These are phyloP conservation scores for Elymus sibiricus DNA, from an alignment of 176 grass and related monocot species.

Conservation along the genomic window DNA sequence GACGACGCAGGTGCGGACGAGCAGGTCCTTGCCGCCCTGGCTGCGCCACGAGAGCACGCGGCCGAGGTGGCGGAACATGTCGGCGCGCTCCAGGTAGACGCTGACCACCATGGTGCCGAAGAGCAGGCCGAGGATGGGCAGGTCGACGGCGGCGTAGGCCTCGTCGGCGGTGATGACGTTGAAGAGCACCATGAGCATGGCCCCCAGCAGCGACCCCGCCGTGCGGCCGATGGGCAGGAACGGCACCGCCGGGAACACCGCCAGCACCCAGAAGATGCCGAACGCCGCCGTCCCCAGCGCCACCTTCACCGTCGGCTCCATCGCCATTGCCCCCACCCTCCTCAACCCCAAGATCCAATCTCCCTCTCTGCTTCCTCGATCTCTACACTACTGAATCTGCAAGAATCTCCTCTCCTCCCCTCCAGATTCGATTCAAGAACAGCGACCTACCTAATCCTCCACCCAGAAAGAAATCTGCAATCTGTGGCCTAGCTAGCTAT, in stretches of 20 bases:
- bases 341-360: neutral
- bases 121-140: slow-evolving; percentile 84
- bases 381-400: neutral
- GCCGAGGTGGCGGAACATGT: slow-evolving; percentile 87
- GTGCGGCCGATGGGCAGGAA: slow-evolving; percentile 85
- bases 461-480: neutral
- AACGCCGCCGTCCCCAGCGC: slow-evolving; percentile 63
- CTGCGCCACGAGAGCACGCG: slow-evolving; percentile 65
- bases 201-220: slow-evolving; percentile 80
- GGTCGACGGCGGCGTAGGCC: slow-evolving; percentile 82
- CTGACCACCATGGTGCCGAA: slow-evolving; percentile 97
- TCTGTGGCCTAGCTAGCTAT: neutral
- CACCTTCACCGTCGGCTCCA: slow-evolving; percentile 65
- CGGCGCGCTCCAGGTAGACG: slow-evolving; percentile 87
- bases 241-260: slow-evolving; percentile 91
- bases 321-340: slow-evolving; percentile 34
- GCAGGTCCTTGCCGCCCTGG: slow-evolving; percentile 76
- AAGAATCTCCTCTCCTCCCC: neutral
- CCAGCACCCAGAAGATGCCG: slow-evolving; percentile 87
- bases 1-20: slow-evolving; percentile 66
- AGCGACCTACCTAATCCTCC: neutral
- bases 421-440: neutral
- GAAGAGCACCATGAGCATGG: slow-evolving; percentile 90
- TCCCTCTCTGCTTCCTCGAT: neutral
- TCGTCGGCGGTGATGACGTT: slow-evolving; percentile 72